phyloP scores from a whole-genome alignment of 108 stramenopile genomes.

The Nitzschia sp. region DNA sequence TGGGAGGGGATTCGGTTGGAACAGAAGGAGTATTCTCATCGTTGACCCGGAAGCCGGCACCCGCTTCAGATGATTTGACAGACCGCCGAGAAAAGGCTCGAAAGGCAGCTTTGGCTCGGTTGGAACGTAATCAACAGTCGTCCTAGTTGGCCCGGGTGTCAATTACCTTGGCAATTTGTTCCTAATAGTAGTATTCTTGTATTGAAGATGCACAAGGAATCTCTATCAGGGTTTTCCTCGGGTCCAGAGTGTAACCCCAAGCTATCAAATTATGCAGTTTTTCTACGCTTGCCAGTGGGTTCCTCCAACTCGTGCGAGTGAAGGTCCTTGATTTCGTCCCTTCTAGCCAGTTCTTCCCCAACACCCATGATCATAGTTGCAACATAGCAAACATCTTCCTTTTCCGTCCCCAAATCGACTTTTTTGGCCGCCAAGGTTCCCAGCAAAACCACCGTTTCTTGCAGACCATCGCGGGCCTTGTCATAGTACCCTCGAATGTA shows the following conservation, averaged over 20 bases:
- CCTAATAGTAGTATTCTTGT: too few relatives aligned
- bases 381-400: slow-evolving; percentile 70
- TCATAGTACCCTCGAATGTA: slow-evolving; percentile 78
- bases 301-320: slow-evolving; percentile 10
- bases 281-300: slow-evolving; percentile 3
- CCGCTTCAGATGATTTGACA: slow-evolving; percentile 54
- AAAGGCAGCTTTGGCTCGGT: slow-evolving; percentile 74
- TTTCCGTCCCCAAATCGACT: slow-evolving; percentile 56
- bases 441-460: slow-evolving; percentile 61
- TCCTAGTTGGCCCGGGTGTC: neutral
- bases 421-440: slow-evolving; percentile 51
- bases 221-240: too few relatives aligned
- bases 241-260: too few relatives aligned
- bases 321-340: slow-evolving; percentile 37
- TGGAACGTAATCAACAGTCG: slow-evolving; percentile 41
- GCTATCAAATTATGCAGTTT: too few relatives aligned
- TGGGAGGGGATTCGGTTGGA: slow-evolving; percentile 24
- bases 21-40: slow-evolving; percentile 15
- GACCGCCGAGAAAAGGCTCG: slow-evolving; percentile 80
- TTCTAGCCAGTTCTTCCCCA: slow-evolving; percentile 50
- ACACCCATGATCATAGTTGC: slow-evolving; percentile 76
- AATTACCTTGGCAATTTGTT: too few relatives aligned
- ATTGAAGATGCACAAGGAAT: too few relatives aligned
- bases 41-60: neutral
- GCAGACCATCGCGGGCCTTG: slow-evolving; percentile 62